A percentile compares a stretch with the other conserved stretches of the same genome.
These are phyloP conservation scores for Neoscytalidium dimidiatum DNA, from an alignment of 2,329 filamentous ascomycete genomes.

Conservation along the genomic window DNA sequence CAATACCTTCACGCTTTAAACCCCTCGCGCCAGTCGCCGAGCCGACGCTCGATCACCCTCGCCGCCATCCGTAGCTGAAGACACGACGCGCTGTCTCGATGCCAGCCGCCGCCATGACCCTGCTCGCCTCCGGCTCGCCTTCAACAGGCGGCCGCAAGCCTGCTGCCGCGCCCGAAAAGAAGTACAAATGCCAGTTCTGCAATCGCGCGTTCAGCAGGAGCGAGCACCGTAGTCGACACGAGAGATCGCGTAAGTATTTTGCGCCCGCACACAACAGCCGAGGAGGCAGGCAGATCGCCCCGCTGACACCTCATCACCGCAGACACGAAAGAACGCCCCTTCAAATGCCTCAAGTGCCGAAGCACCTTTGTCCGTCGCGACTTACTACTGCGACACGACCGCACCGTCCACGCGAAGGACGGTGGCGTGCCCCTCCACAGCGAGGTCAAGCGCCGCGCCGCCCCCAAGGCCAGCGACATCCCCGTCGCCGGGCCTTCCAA, in stretches of 20 bases:
- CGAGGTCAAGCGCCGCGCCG: conserved; percentile 84
- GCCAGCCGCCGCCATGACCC: conserved; percentile 68
- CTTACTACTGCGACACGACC: conserved; percentile 92
- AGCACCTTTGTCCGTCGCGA: conserved; percentile 98
- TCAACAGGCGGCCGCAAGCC: conserved; percentile 72
- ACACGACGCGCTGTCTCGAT: conserved; percentile 18
- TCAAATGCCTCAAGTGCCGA: conserved; percentile 97
- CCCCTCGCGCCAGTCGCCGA: conserved; percentile 19
- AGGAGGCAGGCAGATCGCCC: conserved; percentile 8
- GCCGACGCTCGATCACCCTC: conserved; percentile 17
- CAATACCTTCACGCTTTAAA: conserved; percentile 21
- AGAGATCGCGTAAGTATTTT: conserved; percentile 86
- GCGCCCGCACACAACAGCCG: conserved; percentile 27
- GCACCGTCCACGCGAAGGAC: conserved; percentile 98
- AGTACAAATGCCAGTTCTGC: conserved; percentile 99
- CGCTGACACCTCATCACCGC: conserved; percentile 32
- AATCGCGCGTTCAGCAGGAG: conserved; percentile 95
- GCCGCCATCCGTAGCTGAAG: conserved; percentile 16
- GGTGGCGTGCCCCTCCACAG: conserved; percentile 91
- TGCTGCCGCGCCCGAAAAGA: conserved; percentile 79
- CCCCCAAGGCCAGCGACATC: conserved; percentile 62
- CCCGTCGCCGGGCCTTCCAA: conserved; percentile 69
- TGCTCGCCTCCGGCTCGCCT: conserved; percentile 65
- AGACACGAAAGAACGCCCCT: conserved; percentile 99
- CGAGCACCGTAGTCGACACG: conserved; percentile 95